Conservation (phyloP, 495 filamentous ascomycete genomes). For the Penicillium silybi region DNA sequence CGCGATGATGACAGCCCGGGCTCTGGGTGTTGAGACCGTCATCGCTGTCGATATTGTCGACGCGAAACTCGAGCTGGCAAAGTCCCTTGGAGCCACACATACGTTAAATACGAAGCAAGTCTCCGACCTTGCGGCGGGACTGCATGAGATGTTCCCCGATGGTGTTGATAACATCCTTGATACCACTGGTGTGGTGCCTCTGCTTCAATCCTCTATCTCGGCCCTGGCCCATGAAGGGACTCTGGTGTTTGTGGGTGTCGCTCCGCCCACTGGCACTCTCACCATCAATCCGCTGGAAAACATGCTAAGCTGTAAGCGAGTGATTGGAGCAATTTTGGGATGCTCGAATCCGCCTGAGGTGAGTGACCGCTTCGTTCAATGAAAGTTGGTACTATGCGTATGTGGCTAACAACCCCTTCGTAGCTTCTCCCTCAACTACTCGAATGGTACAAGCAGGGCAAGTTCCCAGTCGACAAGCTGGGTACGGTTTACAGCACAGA, state of each 20-base stretch:
- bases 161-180: constrained; percentile 40
- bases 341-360: constrained; percentile 23
- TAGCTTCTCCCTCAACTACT: constrained; percentile 33
- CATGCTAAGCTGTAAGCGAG: constrained; percentile 24
- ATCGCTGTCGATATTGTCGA: constrained; percentile 45
- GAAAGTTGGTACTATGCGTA: background rate
- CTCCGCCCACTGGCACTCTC: constrained; percentile 30
- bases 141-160: constrained; percentile 23
- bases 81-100: constrained; percentile 41
- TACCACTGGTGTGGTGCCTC: constrained; percentile 33
- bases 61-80: constrained; percentile 36
- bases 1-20: constrained; percentile 32
- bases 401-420: background rate
- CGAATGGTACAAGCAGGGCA: constrained; percentile 35
- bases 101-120: constrained; percentile 29
- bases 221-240: constrained; percentile 33
- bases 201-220: constrained; percentile 31
- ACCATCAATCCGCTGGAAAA: constrained; percentile 23
- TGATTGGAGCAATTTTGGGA: constrained; percentile 30
- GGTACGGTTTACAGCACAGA: constrained; percentile 29
- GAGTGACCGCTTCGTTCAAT: constrained; percentile 3
- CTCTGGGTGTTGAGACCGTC: constrained; percentile 22
- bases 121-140: constrained; percentile 20
- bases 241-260: constrained; percentile 41
- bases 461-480: constrained; percentile 39